Base-by-base conservation (phyloP, 352 stramenopile species). In the Phytopythium kandeliae region DNA sequence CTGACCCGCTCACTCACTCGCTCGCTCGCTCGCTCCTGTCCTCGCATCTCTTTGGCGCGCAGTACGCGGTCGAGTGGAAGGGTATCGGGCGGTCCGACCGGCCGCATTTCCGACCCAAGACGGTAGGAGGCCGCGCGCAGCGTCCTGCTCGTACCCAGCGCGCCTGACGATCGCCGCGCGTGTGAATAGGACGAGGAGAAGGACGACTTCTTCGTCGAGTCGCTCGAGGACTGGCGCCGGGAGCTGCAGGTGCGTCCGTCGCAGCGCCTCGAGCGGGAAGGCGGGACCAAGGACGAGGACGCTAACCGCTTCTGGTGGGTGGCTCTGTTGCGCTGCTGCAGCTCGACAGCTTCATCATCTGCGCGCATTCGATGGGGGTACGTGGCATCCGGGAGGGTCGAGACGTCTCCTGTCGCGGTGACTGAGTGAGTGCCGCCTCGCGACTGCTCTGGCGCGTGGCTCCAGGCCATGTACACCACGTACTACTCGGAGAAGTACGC, bases 61-160 rank as follows among this genome's bases (percentile, higher is more conserved):
- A 91, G 81, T 92, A 89, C 45, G 78, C 81, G 12, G 81, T 92
- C 25, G 81, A 92, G 28, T 92, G 81, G 81, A 86, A 82, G 51
- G 81, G 81, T 22, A 86, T 89, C 31, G 81, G 81, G 30, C 78
- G 81, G 17, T 90, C 78, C 0, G 71, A 85, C 38, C 81, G 81
- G 1, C 78, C 81, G 9, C 60, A 58, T 31, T 87, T 82, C 58
- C 52, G 59, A 19, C 76, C 77, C 1, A 86, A 85, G 51, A 78
- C 58, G 11, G 74, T 83, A 61, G 24, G 57, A 25, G 16, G 19
- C 15, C 22, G 19, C 16, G 0, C 19, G 16, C 15, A 11, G 8
- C 26, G n/a, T 35, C 31, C 45, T 7, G 19, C 24, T 38, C 2
- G 9, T 28, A 1, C 19, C 13, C 3, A 2, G 11, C 5, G 21